These are phyloP conservation scores for Chenopodium berlandieri DNA, from an alignment of 148 eudicot genomes.

Conservation along the genomic window DNA sequence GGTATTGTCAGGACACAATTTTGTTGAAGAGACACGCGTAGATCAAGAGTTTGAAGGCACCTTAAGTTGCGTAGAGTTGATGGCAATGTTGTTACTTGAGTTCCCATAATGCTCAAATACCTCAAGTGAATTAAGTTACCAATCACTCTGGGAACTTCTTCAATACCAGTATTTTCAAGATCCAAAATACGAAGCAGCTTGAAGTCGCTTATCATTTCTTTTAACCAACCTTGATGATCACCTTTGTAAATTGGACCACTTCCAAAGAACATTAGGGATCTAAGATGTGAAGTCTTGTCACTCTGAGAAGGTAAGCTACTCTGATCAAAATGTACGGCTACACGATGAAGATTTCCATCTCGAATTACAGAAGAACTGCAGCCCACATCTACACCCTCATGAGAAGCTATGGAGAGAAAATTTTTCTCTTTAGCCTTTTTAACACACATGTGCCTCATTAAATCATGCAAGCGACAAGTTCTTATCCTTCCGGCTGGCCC, in stretches of 20 bases:
- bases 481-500: conserved; percentile 9
- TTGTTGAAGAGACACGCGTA: not conserved
- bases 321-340: conserved; percentile 4
- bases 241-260: not conserved
- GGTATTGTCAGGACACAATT: not conserved
- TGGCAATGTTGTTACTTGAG: conserved; percentile 2
- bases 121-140: conserved; percentile 28
- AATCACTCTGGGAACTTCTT: not conserved
- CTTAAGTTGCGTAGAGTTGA: conserved; percentile 26
- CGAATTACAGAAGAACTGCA: not conserved
- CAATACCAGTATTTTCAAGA: not conserved
- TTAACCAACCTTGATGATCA: not conserved
- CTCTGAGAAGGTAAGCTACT: not conserved
- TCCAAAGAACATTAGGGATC: conserved; percentile 17
- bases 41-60: conserved; percentile 32
- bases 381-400: not conserved
- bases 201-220: not conserved
- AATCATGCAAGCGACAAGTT: conserved; percentile 28
- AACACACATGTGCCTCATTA: conserved; percentile 27
- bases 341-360: not conserved
- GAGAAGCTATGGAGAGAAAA: conserved; percentile 18
- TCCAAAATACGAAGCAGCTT: conserved; percentile 16
- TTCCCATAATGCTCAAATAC: conserved; percentile 24
- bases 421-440: conserved; percentile 19
- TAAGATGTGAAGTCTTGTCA: not conserved